Evolutionary conservation across 805 yeast genomes (phyloP).

Genomic region (Cyberlindnera amylophila): DNA sequence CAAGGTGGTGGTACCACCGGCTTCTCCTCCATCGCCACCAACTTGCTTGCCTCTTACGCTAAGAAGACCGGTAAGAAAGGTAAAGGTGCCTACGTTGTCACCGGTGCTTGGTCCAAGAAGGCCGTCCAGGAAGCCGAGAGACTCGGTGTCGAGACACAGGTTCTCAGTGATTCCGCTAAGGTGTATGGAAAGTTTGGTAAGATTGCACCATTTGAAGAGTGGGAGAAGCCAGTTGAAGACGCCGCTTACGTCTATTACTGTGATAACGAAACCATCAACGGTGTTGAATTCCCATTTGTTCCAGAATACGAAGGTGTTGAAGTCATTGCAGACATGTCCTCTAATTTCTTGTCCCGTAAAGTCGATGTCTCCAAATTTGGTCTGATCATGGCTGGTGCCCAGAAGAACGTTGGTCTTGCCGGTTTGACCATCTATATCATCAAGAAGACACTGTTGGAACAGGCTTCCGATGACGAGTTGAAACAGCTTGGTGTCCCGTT

Average conservation of each 20-base stretch:
- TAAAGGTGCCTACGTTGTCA: slow-evolving; percentile 78
- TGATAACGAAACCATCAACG: slow-evolving; percentile 97
- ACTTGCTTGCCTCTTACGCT: slow-evolving; percentile 71
- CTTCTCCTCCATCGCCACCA: slow-evolving; percentile 82
- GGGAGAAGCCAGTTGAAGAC: slow-evolving; percentile 56
- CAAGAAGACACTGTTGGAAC: slow-evolving; percentile 71
- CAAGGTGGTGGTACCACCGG: slow-evolving; percentile 99
- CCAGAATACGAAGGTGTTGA: slow-evolving; percentile 64
- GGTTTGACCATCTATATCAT: slow-evolving; percentile 91
- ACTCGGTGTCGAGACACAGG: slow-evolving; percentile 71
- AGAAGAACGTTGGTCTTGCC: slow-evolving; percentile 95
- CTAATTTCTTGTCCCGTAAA: slow-evolving; percentile 79
- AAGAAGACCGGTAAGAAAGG: slow-evolving; percentile 72
- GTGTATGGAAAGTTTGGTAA: slow-evolving; percentile 53
- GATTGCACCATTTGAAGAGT: slow-evolving; percentile 62
- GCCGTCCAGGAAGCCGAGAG: slow-evolving; percentile 83
- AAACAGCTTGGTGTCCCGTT: slow-evolving; percentile 62
- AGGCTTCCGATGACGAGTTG: slow-evolving; percentile 61
- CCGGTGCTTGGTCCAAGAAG: slow-evolving; percentile 94
- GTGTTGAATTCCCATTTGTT: slow-evolving; percentile 65
- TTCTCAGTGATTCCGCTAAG: slow-evolving; percentile 63
- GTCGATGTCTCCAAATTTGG: slow-evolving; percentile 85
- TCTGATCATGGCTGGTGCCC: slow-evolving; percentile 95
- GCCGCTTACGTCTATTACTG: slow-evolving; percentile 86
- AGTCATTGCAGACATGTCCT: slow-evolving; percentile 91